Evolutionary conservation across 441 rosid species (phyloP).

Genomic region (Corymbia citriodora): DNA sequence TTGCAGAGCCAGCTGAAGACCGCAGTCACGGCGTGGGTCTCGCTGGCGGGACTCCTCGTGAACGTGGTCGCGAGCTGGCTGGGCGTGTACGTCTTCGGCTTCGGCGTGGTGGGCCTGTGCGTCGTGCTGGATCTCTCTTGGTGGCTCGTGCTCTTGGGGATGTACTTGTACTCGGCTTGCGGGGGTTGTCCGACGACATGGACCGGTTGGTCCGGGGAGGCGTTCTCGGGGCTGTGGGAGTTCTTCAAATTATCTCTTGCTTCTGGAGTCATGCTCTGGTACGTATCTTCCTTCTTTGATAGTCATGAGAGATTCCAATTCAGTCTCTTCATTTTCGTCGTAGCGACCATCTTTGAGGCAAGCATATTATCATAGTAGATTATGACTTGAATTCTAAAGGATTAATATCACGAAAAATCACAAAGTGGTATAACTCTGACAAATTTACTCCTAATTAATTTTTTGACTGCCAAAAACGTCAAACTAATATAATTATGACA

Average conservation of each 20-base stretch:
- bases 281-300: no score
- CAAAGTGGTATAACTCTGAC: no score
- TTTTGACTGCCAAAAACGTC: no score
- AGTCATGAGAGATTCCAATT: no score
- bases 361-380: no score
- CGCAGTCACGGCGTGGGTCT: background rate
- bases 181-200: slow-evolving; percentile 14
- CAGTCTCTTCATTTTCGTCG: background rate
- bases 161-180: slow-evolving; percentile 23
- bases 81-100: background rate
- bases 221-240: slow-evolving; percentile 39
- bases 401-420: no score
- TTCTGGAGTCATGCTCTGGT: slow-evolving; percentile 25
- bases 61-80: background rate
- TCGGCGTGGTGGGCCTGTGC: background rate
- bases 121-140: slow-evolving; percentile 40
- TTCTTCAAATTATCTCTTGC: slow-evolving; percentile 27
- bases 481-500: no score
- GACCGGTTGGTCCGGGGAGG: slow-evolving; percentile 40
- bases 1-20: background rate
- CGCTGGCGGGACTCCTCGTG: background rate
- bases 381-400: no score
- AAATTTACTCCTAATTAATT: no score
- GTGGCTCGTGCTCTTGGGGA: slow-evolving; percentile 34
- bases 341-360: background rate